Evolutionary conservation across 2,329 filamentous ascomycete genomes (phyloP).

Genomic region (Reticulascus tulasneorum): DNA sequence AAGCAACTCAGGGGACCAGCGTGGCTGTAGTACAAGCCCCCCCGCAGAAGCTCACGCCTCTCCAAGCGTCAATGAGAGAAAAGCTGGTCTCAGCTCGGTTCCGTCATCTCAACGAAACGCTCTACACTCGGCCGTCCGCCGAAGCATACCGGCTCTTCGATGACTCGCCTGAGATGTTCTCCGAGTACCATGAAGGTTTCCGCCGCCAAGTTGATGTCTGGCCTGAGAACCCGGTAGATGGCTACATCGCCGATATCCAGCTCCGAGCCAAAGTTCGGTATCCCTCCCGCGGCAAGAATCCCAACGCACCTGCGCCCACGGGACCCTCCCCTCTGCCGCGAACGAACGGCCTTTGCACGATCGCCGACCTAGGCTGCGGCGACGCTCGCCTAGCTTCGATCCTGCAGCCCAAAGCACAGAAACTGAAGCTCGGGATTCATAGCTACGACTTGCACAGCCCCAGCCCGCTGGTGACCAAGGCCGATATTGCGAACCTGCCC

Average conservation of each 20-base stretch:
- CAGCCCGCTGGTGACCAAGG: constrained; percentile 72
- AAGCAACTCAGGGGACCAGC: constrained; percentile 19
- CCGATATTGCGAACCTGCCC: constrained; percentile 84
- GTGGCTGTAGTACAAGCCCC: constrained; percentile 35
- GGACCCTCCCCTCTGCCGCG: constrained; percentile 59
- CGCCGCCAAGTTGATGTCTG: constrained; percentile 91
- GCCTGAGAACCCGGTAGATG: constrained; percentile 94
- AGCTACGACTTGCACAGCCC: constrained; percentile 86
- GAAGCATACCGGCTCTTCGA: constrained; percentile 82
- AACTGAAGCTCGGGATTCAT: constrained; percentile 68
- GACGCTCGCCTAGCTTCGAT: constrained; percentile 76
- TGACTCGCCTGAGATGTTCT: constrained; percentile 86
- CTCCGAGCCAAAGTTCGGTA: constrained; percentile 55
- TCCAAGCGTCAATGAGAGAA: constrained; percentile 90
- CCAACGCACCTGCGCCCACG: constrained; percentile 21
- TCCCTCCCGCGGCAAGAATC: constrained; percentile 16
- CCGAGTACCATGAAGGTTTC: constrained; percentile 95
- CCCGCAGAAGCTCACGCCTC: constrained; percentile 71
- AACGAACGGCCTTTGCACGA: constrained; percentile 66
- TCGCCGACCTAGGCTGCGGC: constrained; percentile 91
- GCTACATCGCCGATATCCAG: constrained; percentile 71
- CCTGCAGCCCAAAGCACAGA: constrained; percentile 59
- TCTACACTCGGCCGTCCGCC: constrained; percentile 86
- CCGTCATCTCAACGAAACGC: constrained; percentile 92
- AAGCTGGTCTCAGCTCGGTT: constrained; percentile 95